phyloP scores from a whole-genome alignment of 2,329 filamentous ascomycete genomes.

The Penicillium sp. region DNA sequence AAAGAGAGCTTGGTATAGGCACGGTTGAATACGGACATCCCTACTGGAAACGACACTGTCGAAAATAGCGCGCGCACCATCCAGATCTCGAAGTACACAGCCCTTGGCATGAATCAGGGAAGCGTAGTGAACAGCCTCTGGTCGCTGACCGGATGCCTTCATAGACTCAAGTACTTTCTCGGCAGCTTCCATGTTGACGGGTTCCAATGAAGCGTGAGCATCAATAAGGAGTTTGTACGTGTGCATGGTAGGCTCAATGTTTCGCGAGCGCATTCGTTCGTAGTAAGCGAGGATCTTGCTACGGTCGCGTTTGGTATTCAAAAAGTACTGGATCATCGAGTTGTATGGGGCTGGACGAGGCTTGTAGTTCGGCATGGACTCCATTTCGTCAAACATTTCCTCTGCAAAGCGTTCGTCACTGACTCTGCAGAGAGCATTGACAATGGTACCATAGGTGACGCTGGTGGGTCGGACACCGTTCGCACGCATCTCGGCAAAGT shows the following conservation, averaged over 20 bases:
- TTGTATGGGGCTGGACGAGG: slow-evolving; percentile 96
- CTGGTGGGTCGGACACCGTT: slow-evolving; percentile 92
- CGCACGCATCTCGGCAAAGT: slow-evolving; percentile 95
- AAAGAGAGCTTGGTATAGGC: slow-evolving; percentile 93
- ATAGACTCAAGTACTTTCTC: slow-evolving; percentile 80
- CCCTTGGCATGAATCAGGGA: slow-evolving; percentile 94
- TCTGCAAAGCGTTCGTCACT: slow-evolving; percentile 97
- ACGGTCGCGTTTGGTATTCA: slow-evolving; percentile 95
- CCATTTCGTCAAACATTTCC: slow-evolving; percentile 98
- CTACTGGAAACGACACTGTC: slow-evolving; percentile 69
- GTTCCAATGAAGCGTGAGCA: slow-evolving; percentile 88
- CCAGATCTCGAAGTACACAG: slow-evolving; percentile 88
- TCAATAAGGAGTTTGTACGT: slow-evolving; percentile 98
- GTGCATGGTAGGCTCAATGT: slow-evolving; percentile 87
- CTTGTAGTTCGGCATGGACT: slow-evolving; percentile 98
- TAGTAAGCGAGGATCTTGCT: slow-evolving; percentile 91
- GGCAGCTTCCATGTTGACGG: slow-evolving; percentile 81
- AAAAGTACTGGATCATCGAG: slow-evolving; percentile 99
- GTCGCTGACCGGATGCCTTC: slow-evolving; percentile 65
- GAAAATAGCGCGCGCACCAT: slow-evolving; percentile 75
- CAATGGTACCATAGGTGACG: slow-evolving; percentile 96
- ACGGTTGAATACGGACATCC: slow-evolving; percentile 69
- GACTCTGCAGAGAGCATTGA: slow-evolving; percentile 94
- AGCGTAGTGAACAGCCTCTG: slow-evolving; percentile 92
- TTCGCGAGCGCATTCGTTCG: slow-evolving; percentile 82